Base-by-base conservation (phyloP, 1,139 yeast genomes). In the Taphrina communis region DNA sequence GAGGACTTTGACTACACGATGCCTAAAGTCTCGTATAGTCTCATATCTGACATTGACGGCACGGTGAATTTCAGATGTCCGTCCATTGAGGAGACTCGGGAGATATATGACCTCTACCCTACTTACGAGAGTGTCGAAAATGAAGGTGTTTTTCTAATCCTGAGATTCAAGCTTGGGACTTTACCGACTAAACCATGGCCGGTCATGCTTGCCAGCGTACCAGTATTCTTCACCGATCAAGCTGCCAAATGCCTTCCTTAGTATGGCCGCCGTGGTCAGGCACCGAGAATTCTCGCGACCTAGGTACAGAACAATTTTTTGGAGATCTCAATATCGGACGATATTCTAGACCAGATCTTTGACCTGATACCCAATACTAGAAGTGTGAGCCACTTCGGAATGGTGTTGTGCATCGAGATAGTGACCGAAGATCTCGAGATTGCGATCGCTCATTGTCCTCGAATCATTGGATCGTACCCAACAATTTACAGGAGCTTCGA, bases 241-340 rank as follows among this genome's bases (percentile, higher is more conserved):
- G 51, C 11, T n/a, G 25, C 21, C 19, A 12, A n/a, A 9, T 46
- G n/a, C n/a, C 51, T 17, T 9, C 19, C 51, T n/a, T 46, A 17
- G 51, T 46, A 46, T 46, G 51, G 51, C n/a, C n/a, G 17, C n/a
- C n/a, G 11, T 46, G 51, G 51, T n/a, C n/a, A 19, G n/a, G 51
- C 25, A 9, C 19, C 19, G n/a, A n/a, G 51, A n/a, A 46, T 46
- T n/a, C n/a, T 46, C 11, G 51, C n/a, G n/a, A 19, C 11, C n/a
- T 46, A 36, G 51, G 9, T 1, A 17, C 51, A 8, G 25, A n/a
- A 12, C 17, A 46, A 19, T 19, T n/a, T 19, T n/a, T 9, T 19
- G 25, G 51, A 46, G 11, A 3, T n/a, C 19, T 14, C 19, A 8
- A n/a, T n/a, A 14, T 21, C 51, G n/a, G 51, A 46, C n/a, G 25